Percentiles rank a stretch among this genome's conserved stretches.
Conservation (phyloP, 2,329 filamentous ascomycete species). For the Tolypocladium amazonense region DNA sequence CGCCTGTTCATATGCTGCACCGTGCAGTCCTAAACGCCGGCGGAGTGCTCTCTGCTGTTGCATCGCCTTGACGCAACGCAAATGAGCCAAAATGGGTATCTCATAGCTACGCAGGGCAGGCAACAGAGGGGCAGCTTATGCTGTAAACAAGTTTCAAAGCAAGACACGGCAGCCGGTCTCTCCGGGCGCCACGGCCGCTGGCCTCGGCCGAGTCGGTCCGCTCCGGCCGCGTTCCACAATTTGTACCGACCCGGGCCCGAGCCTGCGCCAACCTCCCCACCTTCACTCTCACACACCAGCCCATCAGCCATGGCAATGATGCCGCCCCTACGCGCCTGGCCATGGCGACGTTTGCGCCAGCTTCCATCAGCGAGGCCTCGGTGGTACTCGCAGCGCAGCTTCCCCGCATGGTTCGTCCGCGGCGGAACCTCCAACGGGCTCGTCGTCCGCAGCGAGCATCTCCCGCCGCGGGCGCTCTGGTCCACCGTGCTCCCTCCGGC, state of each 20-base stretch:
- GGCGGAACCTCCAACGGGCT: slow-evolving; percentile 61
- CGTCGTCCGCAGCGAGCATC: slow-evolving; percentile 27
- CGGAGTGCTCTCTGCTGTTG: no score
- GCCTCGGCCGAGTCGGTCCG: not conserved
- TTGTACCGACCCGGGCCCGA: not conserved
- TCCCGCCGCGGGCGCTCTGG: slow-evolving; percentile 16
- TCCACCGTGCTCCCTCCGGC: slow-evolving; percentile 43
- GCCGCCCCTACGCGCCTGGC: not conserved
- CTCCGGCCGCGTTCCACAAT: not conserved
- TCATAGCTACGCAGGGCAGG: no score
- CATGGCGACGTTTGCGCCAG: not conserved
- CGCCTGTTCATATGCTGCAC: no score
- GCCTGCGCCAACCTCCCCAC: not conserved
- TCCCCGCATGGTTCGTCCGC: slow-evolving; percentile 35
- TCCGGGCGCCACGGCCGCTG: not conserved
- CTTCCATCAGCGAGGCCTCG: not conserved
- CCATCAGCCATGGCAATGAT: not conserved
- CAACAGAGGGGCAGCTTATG: no score
- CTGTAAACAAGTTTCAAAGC: not conserved
- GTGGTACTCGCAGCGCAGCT: slow-evolving; percentile 10
- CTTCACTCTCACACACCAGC: no score
- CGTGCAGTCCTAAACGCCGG: no score
- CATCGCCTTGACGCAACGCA: not conserved
- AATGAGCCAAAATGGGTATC: not conserved
- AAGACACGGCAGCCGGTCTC: no score